phyloP scores from a whole-genome alignment of 495 filamentous ascomycete genomes.

The Podospora conica region DNA sequence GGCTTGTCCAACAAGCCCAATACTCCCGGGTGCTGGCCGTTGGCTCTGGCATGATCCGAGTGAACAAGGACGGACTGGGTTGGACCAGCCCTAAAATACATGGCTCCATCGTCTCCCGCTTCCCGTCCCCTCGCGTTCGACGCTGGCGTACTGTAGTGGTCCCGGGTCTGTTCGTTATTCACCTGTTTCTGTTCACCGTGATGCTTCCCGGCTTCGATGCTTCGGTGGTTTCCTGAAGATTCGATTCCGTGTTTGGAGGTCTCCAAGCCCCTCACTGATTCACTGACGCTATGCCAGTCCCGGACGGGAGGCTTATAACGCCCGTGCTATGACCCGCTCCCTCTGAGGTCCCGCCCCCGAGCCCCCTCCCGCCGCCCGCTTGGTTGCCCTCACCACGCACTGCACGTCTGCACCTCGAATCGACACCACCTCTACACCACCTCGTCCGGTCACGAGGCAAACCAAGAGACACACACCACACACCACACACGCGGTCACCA shows the following conservation, averaged over 20 bases:
- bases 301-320: constrained; percentile 13
- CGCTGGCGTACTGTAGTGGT: not conserved
- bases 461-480: not conserved
- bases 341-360: constrained; percentile 4
- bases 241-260: constrained; percentile 7
- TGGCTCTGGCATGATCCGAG: not conserved
- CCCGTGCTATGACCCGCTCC: constrained; percentile 12
- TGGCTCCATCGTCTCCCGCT: constrained; percentile 1
- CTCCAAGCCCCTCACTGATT: constrained; percentile 12
- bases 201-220: not conserved
- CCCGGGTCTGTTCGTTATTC: not conserved
- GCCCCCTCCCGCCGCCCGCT: not conserved
- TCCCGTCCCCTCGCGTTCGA: not conserved
- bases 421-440: not conserved
- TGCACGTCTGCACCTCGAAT: not conserved
- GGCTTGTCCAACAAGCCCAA: constrained; percentile 1
- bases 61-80: not conserved
- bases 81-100: not conserved
- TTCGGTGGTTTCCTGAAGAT: not conserved
- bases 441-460: constrained; percentile 10
- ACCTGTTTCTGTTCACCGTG: not conserved
- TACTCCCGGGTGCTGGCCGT: not conserved
- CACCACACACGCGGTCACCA: not conserved
- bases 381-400: not conserved
- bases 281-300: constrained; percentile 22